Evolutionary conservation across 441 rosid species (phyloP).

Genomic region (Erodium trifolium): DNA sequence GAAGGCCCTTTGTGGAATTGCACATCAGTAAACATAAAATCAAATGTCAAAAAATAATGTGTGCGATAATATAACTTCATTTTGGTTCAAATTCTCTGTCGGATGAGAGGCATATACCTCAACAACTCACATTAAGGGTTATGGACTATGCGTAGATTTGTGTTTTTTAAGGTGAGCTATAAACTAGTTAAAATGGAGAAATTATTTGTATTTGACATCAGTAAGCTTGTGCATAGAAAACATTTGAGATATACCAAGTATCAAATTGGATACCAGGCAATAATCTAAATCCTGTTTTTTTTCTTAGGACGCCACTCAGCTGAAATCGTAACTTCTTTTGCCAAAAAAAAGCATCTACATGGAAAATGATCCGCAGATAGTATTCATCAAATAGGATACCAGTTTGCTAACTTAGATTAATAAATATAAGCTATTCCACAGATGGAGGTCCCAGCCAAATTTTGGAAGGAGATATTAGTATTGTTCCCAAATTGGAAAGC

Average conservation of each 20-base stretch:
- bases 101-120: too few relatives aligned
- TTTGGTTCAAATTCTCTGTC: background rate
- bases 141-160: too few relatives aligned
- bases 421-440: background rate
- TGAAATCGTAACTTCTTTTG: background rate
- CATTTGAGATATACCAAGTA: too few relatives aligned
- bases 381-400: background rate
- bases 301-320: background rate
- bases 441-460: background rate
- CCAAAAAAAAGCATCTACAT: background rate
- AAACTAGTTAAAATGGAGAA: too few relatives aligned
- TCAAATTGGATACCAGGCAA: background rate
- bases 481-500: background rate
- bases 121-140: too few relatives aligned
- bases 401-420: background rate
- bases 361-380: background rate
- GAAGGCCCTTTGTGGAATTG: slow-evolving; percentile 10
- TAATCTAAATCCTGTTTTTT: background rate
- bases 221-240: too few relatives aligned
- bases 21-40: slow-evolving; percentile 3
- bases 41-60: slow-evolving; percentile 3
- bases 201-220: too few relatives aligned
- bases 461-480: background rate
- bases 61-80: background rate
- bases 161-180: too few relatives aligned